These are phyloP conservation scores for Fragaria vesca DNA, from an alignment of 306 rosid genomes.

Conservation along the genomic window DNA sequence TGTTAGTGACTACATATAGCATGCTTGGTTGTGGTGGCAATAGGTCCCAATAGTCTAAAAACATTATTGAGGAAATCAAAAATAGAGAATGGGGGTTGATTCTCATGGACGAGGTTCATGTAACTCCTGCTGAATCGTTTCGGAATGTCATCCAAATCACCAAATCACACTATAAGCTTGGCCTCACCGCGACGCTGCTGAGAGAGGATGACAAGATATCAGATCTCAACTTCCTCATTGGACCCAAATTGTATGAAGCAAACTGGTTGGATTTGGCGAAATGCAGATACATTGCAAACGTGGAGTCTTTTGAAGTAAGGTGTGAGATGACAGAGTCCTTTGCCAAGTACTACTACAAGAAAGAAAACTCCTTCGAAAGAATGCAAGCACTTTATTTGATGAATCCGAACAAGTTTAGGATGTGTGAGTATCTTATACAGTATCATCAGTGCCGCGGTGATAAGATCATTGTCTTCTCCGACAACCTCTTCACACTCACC, in stretches of 20 bases:
- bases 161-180: constrained; percentile 97
- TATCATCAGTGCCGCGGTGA: constrained; percentile 87
- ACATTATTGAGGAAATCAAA: constrained; percentile 91
- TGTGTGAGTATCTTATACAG: constrained; percentile 87
- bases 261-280: constrained; percentile 92
- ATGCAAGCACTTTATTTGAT: constrained; percentile 97
- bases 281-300: constrained; percentile 93
- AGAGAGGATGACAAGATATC: constrained; percentile 92
- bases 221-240: constrained; percentile 85
- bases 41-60: constrained; percentile 86
- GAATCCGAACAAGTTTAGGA: constrained; percentile 96
- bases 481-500: constrained; percentile 83
- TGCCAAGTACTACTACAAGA: constrained; percentile 66
- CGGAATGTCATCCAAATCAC: constrained; percentile 87
- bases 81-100: constrained; percentile 93
- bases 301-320: constrained; percentile 98
- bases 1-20: constrained; percentile 88
- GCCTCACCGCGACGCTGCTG: constrained; percentile 96
- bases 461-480: constrained; percentile 92
- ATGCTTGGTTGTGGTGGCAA: constrained; percentile 95
- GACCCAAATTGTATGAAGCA: constrained; percentile 94
- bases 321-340: constrained; percentile 98
- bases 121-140: constrained; percentile 94
- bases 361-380: constrained; percentile 73
- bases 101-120: constrained; percentile 95